Evolutionary conservation across 305 asterid species (phyloP).

Genomic region (Solanum chacoense): DNA sequence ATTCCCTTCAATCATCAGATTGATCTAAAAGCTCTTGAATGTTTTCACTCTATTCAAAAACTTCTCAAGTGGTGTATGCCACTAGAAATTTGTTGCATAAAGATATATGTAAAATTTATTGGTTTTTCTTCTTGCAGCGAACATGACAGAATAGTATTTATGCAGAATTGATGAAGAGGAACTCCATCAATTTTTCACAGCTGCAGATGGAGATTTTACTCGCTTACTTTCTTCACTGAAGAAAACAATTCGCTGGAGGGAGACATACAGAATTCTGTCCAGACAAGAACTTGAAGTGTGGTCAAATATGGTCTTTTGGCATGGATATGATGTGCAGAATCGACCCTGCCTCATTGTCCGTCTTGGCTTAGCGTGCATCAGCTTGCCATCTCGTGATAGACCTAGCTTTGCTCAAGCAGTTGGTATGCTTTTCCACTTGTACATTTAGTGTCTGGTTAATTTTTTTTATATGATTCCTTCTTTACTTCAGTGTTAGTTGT

Average conservation of each 20-base stretch:
- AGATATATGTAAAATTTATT: neutral
- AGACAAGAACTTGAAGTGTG: conserved; percentile 76
- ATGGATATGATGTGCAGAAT: conserved; percentile 60
- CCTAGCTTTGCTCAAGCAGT: conserved; percentile 89
- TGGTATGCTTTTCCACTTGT: conserved; percentile 39
- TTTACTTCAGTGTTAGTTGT: neutral
- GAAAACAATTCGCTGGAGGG: conserved; percentile 88
- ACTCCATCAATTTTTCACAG: conserved; percentile 58
- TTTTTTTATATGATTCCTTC: neutral
- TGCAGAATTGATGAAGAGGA: conserved; percentile 64
- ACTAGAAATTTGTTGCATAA: neutral
- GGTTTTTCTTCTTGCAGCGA: conserved; percentile 11
- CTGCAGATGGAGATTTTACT: conserved; percentile 57
- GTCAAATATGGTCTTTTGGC: conserved; percentile 93
- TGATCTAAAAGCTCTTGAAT: neutral
- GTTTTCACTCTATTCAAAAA: neutral
- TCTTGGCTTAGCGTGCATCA: conserved; percentile 74
- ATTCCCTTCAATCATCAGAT: neutral
- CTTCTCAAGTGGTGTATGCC: neutral
- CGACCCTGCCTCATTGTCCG: conserved; percentile 80
- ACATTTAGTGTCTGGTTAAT: neutral
- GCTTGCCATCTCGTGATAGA: conserved; percentile 50
- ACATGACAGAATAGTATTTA: conserved; percentile 23
- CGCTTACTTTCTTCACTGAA: conserved; percentile 54
- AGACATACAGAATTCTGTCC: conserved; percentile 68